Evolutionary conservation across 768 basidiomycete species (phyloP).

Genomic region (Pisolithus orientalis): DNA sequence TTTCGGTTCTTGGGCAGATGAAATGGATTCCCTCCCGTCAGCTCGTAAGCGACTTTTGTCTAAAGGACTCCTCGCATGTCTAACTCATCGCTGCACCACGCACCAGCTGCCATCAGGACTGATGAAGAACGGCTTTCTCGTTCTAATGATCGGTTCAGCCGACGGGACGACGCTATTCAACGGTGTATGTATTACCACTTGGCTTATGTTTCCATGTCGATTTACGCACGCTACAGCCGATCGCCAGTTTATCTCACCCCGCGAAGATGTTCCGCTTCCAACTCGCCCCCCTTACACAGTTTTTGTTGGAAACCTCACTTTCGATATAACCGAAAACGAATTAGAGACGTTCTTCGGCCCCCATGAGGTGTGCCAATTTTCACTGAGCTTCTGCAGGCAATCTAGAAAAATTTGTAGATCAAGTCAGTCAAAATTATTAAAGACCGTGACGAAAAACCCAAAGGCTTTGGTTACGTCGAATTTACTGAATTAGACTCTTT

Average conservation of each 20-base stretch:
- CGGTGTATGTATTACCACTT: constrained; percentile 43
- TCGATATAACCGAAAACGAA: constrained; percentile 83
- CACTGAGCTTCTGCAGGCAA: neutral
- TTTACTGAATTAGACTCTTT: constrained; percentile 83
- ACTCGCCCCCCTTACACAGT: constrained; percentile 92
- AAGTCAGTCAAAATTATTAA: constrained; percentile 90
- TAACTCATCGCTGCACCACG: constrained; percentile 2
- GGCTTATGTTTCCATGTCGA: constrained; percentile 5
- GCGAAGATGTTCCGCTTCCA: constrained; percentile 95
- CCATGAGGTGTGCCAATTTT: constrained; percentile 40
- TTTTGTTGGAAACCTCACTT: constrained; percentile 94
- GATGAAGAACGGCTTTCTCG: constrained; percentile 55
- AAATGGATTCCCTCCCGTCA: constrained; percentile 89
- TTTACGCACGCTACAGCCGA: constrained; percentile 37
- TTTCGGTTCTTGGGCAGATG: constrained; percentile 96
- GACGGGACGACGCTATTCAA: constrained; percentile 56
- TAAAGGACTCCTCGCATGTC: neutral
- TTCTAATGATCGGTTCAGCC: constrained; percentile 48
- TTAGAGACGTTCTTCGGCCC: constrained; percentile 75
- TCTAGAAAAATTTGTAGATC: constrained; percentile 36
- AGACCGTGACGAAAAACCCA: constrained; percentile 90
- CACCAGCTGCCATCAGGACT: constrained; percentile 50
- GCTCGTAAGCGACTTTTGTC: constrained; percentile 66
- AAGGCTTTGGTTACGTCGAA: constrained; percentile 97
- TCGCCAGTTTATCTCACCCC: constrained; percentile 50